A percentile compares a stretch with the other conserved stretches of the same genome.
These are phyloP conservation scores for Apiotrichum domesticum DNA, from an alignment of 1,284 basidiomycete genomes.

Conservation along the genomic window DNA sequence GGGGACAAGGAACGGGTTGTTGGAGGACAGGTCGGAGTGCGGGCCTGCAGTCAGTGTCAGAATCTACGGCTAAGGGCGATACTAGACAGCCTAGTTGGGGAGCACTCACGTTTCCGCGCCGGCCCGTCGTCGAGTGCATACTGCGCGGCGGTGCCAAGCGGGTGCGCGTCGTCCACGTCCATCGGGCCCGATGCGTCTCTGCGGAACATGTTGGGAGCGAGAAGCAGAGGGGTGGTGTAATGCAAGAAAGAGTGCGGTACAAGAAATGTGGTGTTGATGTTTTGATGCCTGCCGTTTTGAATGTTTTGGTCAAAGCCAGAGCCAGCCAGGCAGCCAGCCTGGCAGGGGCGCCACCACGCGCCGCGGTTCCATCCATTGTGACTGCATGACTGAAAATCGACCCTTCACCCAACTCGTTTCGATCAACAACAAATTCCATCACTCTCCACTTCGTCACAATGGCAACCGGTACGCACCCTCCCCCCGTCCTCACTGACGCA, in stretches of 20 bases:
- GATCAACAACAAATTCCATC: not conserved
- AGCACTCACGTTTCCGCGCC: conserved; percentile 37
- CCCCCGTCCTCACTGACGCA: not conserved
- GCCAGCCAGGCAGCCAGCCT: no score
- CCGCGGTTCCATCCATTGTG: no score
- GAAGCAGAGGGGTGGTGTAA: not conserved
- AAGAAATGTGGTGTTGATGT: no score
- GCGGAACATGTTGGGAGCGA: conserved; percentile 6
- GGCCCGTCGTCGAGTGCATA: conserved; percentile 34
- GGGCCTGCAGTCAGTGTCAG: conserved; percentile 21
- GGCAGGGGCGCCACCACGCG: no score
- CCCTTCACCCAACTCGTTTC: not conserved
- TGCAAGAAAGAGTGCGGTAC: not conserved
- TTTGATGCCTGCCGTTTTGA: no score
- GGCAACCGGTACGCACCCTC: not conserved
- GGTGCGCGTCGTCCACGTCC: conserved; percentile 34
- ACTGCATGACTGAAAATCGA: not conserved
- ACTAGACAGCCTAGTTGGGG: not conserved
- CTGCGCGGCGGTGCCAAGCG: conserved; percentile 24
- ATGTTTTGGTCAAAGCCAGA: no score
- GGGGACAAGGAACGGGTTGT: conserved; percentile 1
- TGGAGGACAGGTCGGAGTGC: conserved; percentile 30
- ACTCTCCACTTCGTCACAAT: not conserved
- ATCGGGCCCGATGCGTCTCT: conserved; percentile 37
- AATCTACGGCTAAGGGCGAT: not conserved